phyloP scores from a whole-genome alignment of 768 basidiomycete genomes.

The Leccinum fibrillosum region DNA sequence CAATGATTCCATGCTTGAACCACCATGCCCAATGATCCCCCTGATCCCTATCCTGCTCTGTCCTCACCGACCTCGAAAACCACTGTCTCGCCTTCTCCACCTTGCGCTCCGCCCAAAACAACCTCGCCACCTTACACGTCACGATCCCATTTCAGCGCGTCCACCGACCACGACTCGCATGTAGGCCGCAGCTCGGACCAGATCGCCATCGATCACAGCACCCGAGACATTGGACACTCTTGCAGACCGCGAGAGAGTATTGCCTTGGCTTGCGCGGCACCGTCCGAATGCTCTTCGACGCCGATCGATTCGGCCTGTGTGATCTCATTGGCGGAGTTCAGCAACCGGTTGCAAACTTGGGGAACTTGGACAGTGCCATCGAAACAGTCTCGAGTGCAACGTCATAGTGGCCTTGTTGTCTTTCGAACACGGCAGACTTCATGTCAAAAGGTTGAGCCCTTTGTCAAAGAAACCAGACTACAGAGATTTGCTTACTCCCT shows the following conservation, averaged over 20 bases:
- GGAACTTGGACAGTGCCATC: slow-evolving; percentile 78
- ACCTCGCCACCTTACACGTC: slow-evolving; percentile 84
- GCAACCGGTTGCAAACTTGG: slow-evolving; percentile 78
- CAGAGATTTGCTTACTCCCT: slow-evolving; percentile 55
- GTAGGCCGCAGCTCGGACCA: slow-evolving; percentile 88
- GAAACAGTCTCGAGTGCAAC: slow-evolving; percentile 73
- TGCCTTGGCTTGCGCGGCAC: slow-evolving; percentile 77
- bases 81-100: slow-evolving; percentile 93
- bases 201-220: slow-evolving; percentile 89
- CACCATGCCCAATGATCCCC: slow-evolving; percentile 98
- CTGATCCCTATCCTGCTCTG: slow-evolving; percentile 50
- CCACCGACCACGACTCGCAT: slow-evolving; percentile 84
- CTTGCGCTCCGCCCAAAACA: slow-evolving; percentile 95
- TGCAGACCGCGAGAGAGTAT: slow-evolving; percentile 87
- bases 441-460: slow-evolving; percentile 37
- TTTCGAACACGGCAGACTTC: slow-evolving; percentile 95
- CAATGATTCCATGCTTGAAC: slow-evolving; percentile 79
- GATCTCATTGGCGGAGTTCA: slow-evolving; percentile 79
- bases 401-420: slow-evolving; percentile 76
- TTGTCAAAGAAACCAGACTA: not conserved
- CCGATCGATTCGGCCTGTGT: slow-evolving; percentile 90
- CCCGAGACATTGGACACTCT: slow-evolving; percentile 86
- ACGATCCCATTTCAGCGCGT: slow-evolving; percentile 89
- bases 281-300: slow-evolving; percentile 88
- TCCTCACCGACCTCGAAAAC: slow-evolving; percentile 83